Percentiles rank a stretch among this genome's conserved stretches.
phyloP scores from a whole-genome alignment of 768 basidiomycete species.

The Tricholoma bakamatsutake region DNA sequence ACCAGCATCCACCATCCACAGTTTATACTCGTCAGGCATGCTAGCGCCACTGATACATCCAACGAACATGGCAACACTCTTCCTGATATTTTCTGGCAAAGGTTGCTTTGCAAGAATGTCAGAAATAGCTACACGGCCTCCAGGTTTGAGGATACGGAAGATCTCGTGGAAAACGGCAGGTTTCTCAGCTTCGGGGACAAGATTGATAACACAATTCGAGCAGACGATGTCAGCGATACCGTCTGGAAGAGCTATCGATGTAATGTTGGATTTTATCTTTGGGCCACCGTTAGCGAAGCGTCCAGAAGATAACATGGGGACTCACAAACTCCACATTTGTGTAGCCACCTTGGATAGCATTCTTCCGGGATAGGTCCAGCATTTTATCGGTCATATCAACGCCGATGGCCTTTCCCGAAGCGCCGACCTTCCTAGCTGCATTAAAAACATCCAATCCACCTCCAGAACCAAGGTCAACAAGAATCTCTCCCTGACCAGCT shows the following conservation, averaged over 20 bases:
- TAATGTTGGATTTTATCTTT: background rate
- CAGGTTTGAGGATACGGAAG: slow-evolving; percentile 46
- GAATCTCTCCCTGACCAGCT: slow-evolving; percentile 46
- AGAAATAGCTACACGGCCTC: slow-evolving; percentile 46
- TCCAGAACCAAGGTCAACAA: slow-evolving; percentile 53
- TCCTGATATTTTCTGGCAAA: slow-evolving; percentile 35
- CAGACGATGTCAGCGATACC: slow-evolving; percentile 48
- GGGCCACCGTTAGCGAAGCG: background rate
- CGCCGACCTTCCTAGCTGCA: slow-evolving; percentile 44
- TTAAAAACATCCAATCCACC: slow-evolving; percentile 53
- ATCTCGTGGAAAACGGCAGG: slow-evolving; percentile 38
- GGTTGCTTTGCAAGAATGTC: slow-evolving; percentile 44
- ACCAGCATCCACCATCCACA: slow-evolving; percentile 29
- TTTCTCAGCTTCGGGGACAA: slow-evolving; percentile 38
- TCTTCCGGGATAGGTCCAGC: background rate
- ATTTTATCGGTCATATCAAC: slow-evolving; percentile 23
- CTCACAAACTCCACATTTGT: background rate
- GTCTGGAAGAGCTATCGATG: slow-evolving; percentile 29
- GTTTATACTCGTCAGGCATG: slow-evolving; percentile 29
- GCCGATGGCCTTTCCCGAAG: slow-evolving; percentile 45
- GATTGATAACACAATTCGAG: slow-evolving; percentile 54
- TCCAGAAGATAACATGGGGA: background rate
- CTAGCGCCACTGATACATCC: no score
- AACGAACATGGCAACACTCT: slow-evolving; percentile 32
- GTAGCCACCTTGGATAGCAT: background rate